phyloP scores from a whole-genome alignment of 768 basidiomycete genomes.

The Lactifluus pinguis region DNA sequence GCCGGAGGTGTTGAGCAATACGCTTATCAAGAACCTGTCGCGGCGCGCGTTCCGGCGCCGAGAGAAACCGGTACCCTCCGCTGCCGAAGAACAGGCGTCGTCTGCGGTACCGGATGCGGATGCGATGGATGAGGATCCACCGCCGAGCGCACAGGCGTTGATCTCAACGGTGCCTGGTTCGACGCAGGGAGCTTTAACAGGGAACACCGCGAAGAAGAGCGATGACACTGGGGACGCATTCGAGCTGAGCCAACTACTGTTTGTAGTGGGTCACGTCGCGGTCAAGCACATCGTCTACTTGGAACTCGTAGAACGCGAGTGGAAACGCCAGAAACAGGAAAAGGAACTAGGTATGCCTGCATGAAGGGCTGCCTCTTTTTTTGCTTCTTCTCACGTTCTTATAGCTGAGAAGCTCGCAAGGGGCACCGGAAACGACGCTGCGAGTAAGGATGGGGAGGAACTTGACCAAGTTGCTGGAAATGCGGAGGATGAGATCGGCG shows the following conservation, averaged over 20 bases:
- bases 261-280: constrained; percentile 92
- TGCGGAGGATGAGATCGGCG: too few relatives aligned
- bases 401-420: too few relatives aligned
- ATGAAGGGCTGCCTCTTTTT: too few relatives aligned
- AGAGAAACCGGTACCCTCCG: constrained; percentile 19
- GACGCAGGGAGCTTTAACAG: background rate
- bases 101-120: constrained; percentile 32
- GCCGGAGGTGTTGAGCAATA: constrained; percentile 70
- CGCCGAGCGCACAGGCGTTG: constrained; percentile 21
- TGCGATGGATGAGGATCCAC: constrained; percentile 48
- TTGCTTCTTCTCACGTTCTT: too few relatives aligned
- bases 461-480: too few relatives aligned
- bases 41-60: constrained; percentile 46
- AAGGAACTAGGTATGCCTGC: too few relatives aligned
- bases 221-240: constrained; percentile 75
- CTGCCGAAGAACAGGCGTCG: constrained; percentile 16
- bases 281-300: constrained; percentile 97
- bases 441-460: too few relatives aligned
- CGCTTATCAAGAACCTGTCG: constrained; percentile 78
- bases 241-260: constrained; percentile 85
- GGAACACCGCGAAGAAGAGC: constrained; percentile 3
- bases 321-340: too few relatives aligned
- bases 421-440: too few relatives aligned
- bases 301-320: constrained; percentile 90
- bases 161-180: constrained; percentile 13